These are phyloP conservation scores for Agaricales sp. DNA, from an alignment of 1,284 basidiomycete species.

Conservation along the genomic window DNA sequence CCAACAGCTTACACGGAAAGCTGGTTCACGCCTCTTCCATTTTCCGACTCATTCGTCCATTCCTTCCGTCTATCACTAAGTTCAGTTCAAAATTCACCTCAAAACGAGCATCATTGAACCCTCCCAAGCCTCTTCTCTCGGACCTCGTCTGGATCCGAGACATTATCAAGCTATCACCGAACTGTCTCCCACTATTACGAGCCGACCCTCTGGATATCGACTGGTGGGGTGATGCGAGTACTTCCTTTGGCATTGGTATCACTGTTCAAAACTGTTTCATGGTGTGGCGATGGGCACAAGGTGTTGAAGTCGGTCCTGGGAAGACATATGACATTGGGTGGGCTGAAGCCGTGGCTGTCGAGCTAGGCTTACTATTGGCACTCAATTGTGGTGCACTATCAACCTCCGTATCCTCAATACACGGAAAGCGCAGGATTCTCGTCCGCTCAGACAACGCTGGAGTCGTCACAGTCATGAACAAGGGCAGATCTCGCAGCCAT, in stretches of 20 bases:
- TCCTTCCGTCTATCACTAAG: slow-evolving; percentile 14
- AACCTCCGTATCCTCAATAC: neutral
- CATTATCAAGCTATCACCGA: slow-evolving; percentile 14
- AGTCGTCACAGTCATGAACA: slow-evolving; percentile 18
- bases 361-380: slow-evolving; percentile 19
- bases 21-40: slow-evolving; percentile 23
- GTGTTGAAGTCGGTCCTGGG: slow-evolving; percentile 19
- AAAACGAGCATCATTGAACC: too few relatives aligned
- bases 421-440: too few relatives aligned
- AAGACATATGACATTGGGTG: slow-evolving; percentile 22
- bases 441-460: slow-evolving; percentile 20
- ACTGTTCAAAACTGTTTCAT: slow-evolving; percentile 20
- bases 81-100: slow-evolving; percentile 22
- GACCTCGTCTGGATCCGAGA: too few relatives aligned
- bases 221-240: slow-evolving; percentile 30
- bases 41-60: slow-evolving; percentile 21
- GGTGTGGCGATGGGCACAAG: slow-evolving; percentile 21
- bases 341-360: slow-evolving; percentile 27
- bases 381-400: slow-evolving; percentile 8
- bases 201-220: slow-evolving; percentile 15
- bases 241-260: slow-evolving; percentile 27
- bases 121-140: too few relatives aligned
- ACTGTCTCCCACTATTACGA: slow-evolving; percentile 13
- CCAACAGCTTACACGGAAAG: slow-evolving; percentile 27
- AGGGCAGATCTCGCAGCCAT: slow-evolving; percentile 18